A percentile compares a stretch with the other conserved stretches of the same genome.
Conservation (phyloP, 2,329 filamentous ascomycete species). For the Leptographium flavum region DNA sequence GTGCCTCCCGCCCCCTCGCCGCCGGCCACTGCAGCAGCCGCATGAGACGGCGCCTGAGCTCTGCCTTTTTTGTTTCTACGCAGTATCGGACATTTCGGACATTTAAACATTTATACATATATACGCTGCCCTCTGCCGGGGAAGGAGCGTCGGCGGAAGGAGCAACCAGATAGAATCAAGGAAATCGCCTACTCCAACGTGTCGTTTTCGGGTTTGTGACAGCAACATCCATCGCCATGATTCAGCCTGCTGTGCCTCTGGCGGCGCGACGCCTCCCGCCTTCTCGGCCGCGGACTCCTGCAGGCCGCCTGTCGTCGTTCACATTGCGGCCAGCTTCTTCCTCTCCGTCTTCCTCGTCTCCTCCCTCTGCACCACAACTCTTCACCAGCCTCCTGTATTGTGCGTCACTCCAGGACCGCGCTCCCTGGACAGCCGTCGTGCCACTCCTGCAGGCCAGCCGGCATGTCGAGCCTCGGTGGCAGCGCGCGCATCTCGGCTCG, state of each 20-base stretch:
- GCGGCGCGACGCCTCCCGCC: background rate
- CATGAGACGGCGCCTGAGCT: too few relatives aligned
- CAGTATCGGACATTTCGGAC: too few relatives aligned
- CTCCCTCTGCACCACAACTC: background rate
- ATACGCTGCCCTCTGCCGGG: background rate
- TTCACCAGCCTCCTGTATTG: slow-evolving; percentile 16
- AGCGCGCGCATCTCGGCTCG: slow-evolving; percentile 12
- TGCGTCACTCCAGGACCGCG: slow-evolving; percentile 22
- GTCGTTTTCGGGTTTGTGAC: too few relatives aligned
- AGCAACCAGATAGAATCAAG: background rate
- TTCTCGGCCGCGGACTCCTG: background rate
- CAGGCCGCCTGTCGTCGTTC: background rate
- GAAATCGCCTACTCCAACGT: background rate
- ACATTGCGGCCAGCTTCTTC: background rate
- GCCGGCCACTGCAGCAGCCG: too few relatives aligned
- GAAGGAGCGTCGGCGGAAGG: background rate
- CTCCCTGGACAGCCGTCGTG: slow-evolving; percentile 21
- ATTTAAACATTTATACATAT: too few relatives aligned
- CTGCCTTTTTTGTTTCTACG: too few relatives aligned
- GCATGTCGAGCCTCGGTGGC: slow-evolving; percentile 12
- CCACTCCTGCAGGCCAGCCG: slow-evolving; percentile 14
- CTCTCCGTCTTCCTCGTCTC: background rate
- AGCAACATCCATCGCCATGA: background rate
- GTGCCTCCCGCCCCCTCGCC: background rate
- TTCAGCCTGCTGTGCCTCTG: background rate